phyloP scores from a whole-genome alignment of 345 rosid species.

The Syzygium grande region DNA sequence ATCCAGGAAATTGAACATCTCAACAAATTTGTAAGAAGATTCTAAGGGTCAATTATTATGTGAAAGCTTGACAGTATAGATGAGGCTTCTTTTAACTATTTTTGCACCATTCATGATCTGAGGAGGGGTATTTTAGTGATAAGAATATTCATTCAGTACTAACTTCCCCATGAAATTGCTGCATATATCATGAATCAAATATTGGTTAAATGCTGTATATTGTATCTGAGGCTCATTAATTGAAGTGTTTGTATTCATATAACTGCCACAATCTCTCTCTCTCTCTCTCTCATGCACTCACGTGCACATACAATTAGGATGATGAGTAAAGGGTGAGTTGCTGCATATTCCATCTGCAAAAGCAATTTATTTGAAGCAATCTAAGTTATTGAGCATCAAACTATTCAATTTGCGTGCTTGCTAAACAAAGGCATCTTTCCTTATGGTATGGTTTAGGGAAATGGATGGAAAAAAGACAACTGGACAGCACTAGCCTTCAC shows the following conservation, averaged over 20 bases:
- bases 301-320: background rate
- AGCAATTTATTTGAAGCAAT: background rate
- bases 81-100: background rate
- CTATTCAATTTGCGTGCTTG: background rate
- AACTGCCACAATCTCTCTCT: background rate
- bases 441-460: background rate
- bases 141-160: background rate
- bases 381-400: background rate
- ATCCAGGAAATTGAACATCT: background rate
- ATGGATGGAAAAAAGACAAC: background rate
- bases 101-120: background rate
- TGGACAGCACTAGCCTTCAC: background rate
- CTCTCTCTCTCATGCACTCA: background rate
- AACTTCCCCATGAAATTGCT: background rate
- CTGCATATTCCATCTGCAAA: background rate
- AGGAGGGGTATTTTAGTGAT: background rate
- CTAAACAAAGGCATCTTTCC: background rate
- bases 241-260: background rate
- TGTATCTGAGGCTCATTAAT: background rate
- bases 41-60: background rate
- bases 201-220: background rate
- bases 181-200: background rate
- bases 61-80: background rate
- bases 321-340: background rate
- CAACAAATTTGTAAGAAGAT: background rate